Percentiles rank a stretch among this genome's conserved stretches.
Conservation (phyloP, 495 filamentous ascomycete genomes). For the Apodospora peruviana region DNA sequence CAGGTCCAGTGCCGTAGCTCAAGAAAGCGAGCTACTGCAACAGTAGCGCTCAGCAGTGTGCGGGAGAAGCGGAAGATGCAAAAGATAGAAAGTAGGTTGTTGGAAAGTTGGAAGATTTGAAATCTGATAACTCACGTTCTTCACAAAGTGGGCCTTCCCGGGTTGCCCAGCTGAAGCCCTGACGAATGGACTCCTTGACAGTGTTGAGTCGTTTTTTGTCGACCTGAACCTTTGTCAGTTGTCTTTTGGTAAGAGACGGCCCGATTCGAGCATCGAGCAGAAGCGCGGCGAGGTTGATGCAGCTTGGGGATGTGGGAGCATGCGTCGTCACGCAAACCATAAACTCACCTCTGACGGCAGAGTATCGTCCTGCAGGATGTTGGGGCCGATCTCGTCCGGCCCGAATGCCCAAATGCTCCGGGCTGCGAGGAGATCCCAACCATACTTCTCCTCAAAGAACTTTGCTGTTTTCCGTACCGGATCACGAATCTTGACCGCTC, state of each 20-base stretch:
- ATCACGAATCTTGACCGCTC: conserved; percentile 85
- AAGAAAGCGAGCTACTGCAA: conserved; percentile 4
- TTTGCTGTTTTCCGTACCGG: conserved; percentile 89
- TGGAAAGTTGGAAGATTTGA: background rate
- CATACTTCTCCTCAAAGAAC: conserved; percentile 96
- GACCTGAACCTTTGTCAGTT: conserved; percentile 44
- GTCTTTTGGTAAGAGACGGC: conserved; percentile 3
- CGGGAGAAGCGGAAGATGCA: no score
- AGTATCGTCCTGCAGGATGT: conserved; percentile 96
- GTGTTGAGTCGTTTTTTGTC: conserved; percentile 85
- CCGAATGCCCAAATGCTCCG: conserved; percentile 99
- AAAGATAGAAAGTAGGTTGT: no score
- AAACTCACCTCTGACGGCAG: conserved; percentile 66
- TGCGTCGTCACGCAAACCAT: conserved; percentile 16
- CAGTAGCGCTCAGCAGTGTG: no score
- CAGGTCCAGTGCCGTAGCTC: conserved; percentile 4
- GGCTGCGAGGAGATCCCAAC: conserved; percentile 90
- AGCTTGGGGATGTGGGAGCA: background rate
- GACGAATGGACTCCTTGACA: conserved; percentile 84
- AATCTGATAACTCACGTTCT: conserved; percentile 67
- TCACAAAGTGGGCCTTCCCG: conserved; percentile 95
- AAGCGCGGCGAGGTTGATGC: background rate
- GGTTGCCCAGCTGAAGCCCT: conserved; percentile 94
- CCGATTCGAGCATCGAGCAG: conserved; percentile 10
- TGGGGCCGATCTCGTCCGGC: conserved; percentile 90